Evolutionary conservation across 305 asterid species (phyloP).

Genomic region (Solanum chacoense): DNA sequence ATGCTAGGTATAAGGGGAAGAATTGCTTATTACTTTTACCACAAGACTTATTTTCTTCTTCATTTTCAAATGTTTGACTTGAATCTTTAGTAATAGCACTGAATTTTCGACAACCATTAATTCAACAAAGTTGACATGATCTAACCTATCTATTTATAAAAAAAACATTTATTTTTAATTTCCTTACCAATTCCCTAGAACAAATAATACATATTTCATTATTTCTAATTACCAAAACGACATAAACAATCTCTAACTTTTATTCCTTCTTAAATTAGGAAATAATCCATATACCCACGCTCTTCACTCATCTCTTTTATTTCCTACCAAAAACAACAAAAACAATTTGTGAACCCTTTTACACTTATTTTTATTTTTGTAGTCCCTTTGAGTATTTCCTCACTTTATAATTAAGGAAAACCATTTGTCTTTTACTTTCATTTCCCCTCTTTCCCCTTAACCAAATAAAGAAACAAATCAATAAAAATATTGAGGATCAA

Average conservation of each 20-base stretch:
- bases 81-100: neutral
- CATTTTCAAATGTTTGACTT: neutral
- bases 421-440: neutral
- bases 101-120: neutral
- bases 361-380: neutral
- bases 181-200: neutral
- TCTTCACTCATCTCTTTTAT: neutral
- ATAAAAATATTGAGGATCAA: neutral
- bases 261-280: neutral
- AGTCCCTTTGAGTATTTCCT: neutral
- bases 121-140: neutral
- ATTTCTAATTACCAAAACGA: neutral
- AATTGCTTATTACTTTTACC: neutral
- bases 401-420: neutral
- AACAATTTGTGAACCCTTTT: neutral
- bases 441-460: neutral
- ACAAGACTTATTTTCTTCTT: neutral
- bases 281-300: neutral
- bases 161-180: neutral
- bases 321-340: neutral
- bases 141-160: neutral
- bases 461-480: neutral
- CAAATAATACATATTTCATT: neutral
- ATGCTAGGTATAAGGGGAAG: accelerated
- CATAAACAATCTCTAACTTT: neutral